Conservation (phyloP, 1,284 basidiomycete genomes). For the Papiliotrema flavescens region DNA sequence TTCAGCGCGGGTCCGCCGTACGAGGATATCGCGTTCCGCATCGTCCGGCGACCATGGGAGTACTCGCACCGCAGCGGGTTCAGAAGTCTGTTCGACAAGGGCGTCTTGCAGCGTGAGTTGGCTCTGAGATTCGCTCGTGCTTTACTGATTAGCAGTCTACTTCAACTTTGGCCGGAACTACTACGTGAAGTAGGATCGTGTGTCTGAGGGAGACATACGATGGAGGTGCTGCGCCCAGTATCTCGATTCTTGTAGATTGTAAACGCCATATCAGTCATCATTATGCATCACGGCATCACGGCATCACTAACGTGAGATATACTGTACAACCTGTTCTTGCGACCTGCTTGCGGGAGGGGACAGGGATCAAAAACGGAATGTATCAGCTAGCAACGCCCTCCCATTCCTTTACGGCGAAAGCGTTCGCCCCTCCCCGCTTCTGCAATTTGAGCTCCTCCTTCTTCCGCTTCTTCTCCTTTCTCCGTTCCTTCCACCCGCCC, state of each 20-base stretch:
- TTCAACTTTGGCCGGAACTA: conserved; percentile 46
- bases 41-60: conserved; percentile 98
- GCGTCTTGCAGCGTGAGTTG: conserved; percentile 51
- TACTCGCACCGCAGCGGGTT: conserved; percentile 72
- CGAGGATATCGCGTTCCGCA: conserved; percentile 97
- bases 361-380: too few species aligned
- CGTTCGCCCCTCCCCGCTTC: conserved; percentile 40
- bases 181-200: conserved; percentile 33
- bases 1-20: conserved; percentile 98
- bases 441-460: conserved; percentile 23
- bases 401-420: conserved; percentile 44
- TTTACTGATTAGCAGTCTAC: conserved; percentile 29
- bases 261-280: too few species aligned
- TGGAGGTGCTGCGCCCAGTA: too few species aligned
- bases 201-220: too few species aligned
- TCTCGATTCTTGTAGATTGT: not conserved
- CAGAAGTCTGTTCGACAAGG: conserved; percentile 56
- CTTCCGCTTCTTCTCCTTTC: conserved; percentile 19
- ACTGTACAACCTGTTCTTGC: too few species aligned
- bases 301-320: too few species aligned
- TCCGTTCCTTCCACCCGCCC: conserved; percentile 8
- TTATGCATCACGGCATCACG: too few species aligned
- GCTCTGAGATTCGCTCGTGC: not conserved
- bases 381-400: conserved; percentile 26
- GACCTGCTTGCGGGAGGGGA: too few species aligned